Conservation (phyloP, 2,329 filamentous ascomycete genomes). For the Sporothrix curviconia region DNA sequence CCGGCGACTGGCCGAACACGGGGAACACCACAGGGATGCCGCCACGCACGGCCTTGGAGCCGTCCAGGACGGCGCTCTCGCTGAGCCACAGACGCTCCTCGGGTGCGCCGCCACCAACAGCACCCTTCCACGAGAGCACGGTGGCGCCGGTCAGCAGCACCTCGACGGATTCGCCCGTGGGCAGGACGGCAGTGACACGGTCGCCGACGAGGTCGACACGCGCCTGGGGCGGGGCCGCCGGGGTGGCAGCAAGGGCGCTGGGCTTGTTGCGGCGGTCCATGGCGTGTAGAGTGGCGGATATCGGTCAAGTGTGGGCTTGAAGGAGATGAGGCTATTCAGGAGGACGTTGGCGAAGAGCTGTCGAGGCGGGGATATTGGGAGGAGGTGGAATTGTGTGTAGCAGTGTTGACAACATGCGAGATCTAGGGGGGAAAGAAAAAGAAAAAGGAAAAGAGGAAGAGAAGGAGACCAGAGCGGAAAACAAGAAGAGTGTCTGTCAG, state of each 20-base stretch:
- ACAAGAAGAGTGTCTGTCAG: not conserved
- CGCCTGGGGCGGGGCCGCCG: conserved; percentile 66
- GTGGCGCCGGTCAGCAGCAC: conserved; percentile 89
- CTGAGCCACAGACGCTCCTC: conserved; percentile 80
- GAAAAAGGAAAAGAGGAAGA: not conserved
- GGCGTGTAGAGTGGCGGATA: not conserved
- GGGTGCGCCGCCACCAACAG: conserved; percentile 38
- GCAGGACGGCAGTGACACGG: conserved; percentile 70
- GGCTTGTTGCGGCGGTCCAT: conserved; percentile 82
- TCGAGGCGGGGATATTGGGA: not conserved
- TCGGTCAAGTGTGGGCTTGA: not conserved
- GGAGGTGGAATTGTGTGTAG: not conserved
- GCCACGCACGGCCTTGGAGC: conserved; percentile 81
- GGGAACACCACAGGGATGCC: conserved; percentile 92
- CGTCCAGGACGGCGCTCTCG: conserved; percentile 72
- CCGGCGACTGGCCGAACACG: conserved; percentile 74
- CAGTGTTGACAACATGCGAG: too few species aligned
- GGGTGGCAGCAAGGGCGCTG: conserved; percentile 65
- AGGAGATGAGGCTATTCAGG: not conserved
- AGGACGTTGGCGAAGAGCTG: not conserved
- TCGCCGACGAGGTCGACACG: conserved; percentile 67
- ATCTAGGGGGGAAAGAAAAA: not conserved
- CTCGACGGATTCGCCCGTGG: conserved; percentile 79
- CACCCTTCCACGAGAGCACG: conserved; percentile 86
- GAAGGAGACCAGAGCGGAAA: not conserved